Base-by-base conservation (phyloP, 2,329 filamentous ascomycete genomes). In the Hypocrella siamensis region DNA sequence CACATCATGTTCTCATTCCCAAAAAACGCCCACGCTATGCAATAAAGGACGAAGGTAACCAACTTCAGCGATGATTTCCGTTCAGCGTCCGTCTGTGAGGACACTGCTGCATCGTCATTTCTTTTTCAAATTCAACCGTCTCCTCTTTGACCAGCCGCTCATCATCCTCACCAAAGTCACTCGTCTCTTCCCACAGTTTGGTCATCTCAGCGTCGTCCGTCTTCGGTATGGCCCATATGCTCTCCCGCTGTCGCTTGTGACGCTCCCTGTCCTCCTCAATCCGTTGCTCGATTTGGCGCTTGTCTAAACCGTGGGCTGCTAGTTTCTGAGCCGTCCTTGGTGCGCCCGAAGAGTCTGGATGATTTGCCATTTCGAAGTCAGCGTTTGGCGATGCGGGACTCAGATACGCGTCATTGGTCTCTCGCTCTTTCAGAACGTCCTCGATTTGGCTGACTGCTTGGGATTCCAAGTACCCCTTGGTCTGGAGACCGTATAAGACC, bases 201-300 rank as follows among this genome's bases (percentile, higher is more conserved):
- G 77, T 70, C 57, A 84, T 77, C 56, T 96, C 88, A 9, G 60
- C 58, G 22, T 76, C 70, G 17, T 70, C 64, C 7, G 42, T 46
- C 7, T 69, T 65, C 19, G 72, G 72, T 3, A 93, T 75, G 1
- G 85, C 83, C 90, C 92, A 98, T 39, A 93, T 92, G 45, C 77
- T 85, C 58, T 98, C 90, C 16, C 90, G 64, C 46, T 88, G 62
- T 27, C 88, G 65, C 63, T 98, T 98, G 54, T 98, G 92, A 27
- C 90, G 65, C 54, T 98, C 90, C 4, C 90, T 67, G 54, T 98
- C 90, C 56, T 98, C 92, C 45, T 98, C 92, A 40, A 98, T 93
- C 26, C 90, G 68, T 60, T 96, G 86, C 57, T 96, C 86, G 32
- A 94, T 81, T 57, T 93, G 82, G 34, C 79, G 70, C 56, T 88